Conservation (phyloP, 2,329 filamentous ascomycete species). For the Stachybotrys elegans region DNA sequence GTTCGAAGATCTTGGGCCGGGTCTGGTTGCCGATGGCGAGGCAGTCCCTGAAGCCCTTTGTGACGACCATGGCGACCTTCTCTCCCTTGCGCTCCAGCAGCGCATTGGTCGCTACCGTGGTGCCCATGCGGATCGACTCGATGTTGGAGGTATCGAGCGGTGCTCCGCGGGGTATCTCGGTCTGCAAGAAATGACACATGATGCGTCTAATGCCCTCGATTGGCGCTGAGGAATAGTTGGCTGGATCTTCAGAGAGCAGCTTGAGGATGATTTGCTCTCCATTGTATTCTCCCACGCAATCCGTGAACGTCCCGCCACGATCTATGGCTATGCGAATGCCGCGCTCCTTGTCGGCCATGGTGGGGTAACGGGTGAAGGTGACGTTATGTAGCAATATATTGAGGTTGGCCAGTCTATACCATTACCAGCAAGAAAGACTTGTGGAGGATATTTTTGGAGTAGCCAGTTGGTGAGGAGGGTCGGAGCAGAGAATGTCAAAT, state of each 20-base stretch:
- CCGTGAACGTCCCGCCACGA: constrained; percentile 86
- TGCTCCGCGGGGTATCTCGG: constrained; percentile 74
- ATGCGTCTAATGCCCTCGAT: constrained; percentile 86
- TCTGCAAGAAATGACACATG: constrained; percentile 68
- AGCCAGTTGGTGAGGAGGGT: neutral
- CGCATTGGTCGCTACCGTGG: constrained; percentile 90
- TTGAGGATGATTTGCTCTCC: constrained; percentile 80
- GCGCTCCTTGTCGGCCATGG: constrained; percentile 29
- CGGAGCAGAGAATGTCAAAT: too few relatives aligned
- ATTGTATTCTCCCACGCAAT: constrained; percentile 80
- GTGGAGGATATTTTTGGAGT: too few relatives aligned
- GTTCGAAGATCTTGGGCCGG: constrained; percentile 83
- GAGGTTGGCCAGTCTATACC: neutral
- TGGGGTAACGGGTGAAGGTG: neutral
- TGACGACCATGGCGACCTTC: constrained; percentile 81
- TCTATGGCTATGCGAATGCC: constrained; percentile 73
- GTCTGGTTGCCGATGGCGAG: constrained; percentile 87
- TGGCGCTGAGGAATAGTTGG: constrained; percentile 86
- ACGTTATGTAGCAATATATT: neutral
- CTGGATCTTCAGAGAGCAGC: constrained; percentile 82
- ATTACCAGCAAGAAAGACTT: too few relatives aligned
- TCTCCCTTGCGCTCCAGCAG: constrained; percentile 87
- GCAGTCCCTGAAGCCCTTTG: constrained; percentile 82
- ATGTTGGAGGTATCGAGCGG: constrained; percentile 77
- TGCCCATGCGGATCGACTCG: constrained; percentile 92